Evolutionary conservation across 768 basidiomycete species (phyloP).

Genomic region (Lactarius indigo): DNA sequence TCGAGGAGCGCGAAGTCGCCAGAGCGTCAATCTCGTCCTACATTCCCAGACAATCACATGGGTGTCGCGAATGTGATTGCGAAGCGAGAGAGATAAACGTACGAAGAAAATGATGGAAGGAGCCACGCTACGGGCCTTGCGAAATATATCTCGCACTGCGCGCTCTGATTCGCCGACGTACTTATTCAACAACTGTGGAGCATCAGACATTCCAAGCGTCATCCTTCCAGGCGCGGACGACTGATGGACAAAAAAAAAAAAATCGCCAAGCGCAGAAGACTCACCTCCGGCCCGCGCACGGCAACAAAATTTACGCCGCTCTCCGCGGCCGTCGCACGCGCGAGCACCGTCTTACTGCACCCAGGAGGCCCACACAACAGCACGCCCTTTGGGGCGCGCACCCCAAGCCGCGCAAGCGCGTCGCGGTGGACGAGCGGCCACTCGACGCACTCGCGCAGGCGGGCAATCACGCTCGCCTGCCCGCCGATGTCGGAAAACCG

Average conservation of each 20-base stretch:
- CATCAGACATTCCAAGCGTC: not conserved
- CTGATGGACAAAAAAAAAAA: not conserved
- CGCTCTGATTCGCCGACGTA: conserved; percentile 97
- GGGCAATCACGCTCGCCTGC: conserved; percentile 74
- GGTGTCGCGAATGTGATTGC: not conserved
- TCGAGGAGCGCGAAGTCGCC: conserved; percentile 65
- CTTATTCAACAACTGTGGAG: conserved; percentile 80
- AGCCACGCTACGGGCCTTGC: conserved; percentile 89
- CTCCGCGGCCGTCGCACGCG: conserved; percentile 88
- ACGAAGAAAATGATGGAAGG: conserved; percentile 98
- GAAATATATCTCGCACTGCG: conserved; percentile 91
- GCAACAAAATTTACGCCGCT: conserved; percentile 95
- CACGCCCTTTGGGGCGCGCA: conserved; percentile 84
- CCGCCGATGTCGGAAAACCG: conserved; percentile 90
- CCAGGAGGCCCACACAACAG: conserved; percentile 94
- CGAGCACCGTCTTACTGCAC: conserved; percentile 94
- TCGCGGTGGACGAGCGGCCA: conserved; percentile 91
- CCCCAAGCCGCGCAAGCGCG: conserved; percentile 82
- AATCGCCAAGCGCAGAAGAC: no score
- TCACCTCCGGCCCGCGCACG: conserved; percentile 94
- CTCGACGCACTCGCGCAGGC: conserved; percentile 86
- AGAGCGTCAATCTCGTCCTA: conserved; percentile 98
- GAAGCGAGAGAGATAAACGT: conserved; percentile 31
- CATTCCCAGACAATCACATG: not conserved
- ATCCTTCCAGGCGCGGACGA: not conserved